Percentiles rank a stretch among this genome's conserved stretches.
phyloP scores from a whole-genome alignment of 495 filamentous ascomycete species.

The Filosporella fistucella region DNA sequence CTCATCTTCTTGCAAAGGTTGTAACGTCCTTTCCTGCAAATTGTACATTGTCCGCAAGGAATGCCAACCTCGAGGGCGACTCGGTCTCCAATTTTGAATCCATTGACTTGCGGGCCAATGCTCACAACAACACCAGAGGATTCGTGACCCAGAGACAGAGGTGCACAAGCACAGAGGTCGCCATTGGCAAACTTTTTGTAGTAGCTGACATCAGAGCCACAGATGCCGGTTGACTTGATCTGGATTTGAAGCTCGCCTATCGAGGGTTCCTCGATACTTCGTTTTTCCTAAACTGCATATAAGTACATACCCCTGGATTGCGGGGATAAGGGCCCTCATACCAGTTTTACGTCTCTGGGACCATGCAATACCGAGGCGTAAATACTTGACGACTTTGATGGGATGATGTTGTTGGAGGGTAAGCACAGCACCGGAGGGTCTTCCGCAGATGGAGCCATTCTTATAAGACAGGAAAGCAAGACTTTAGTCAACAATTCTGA shows the following conservation, averaged over 20 bases:
- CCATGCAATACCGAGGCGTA: constrained; percentile 47
- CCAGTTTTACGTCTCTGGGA: constrained; percentile 44
- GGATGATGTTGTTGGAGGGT: constrained; percentile 1
- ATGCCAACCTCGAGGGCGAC: constrained; percentile 84
- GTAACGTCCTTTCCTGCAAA: constrained; percentile 74
- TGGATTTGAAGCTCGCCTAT: constrained; percentile 65
- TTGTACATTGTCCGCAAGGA: constrained; percentile 69
- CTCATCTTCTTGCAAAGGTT: constrained; percentile 82
- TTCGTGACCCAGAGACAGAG: constrained; percentile 76
- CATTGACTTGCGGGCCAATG: constrained; percentile 49
- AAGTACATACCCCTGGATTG: constrained; percentile 9
- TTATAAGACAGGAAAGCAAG: constrained; percentile 3
- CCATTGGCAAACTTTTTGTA: constrained; percentile 83
- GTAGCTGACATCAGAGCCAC: constrained; percentile 82
- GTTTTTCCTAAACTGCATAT: constrained; percentile 33
- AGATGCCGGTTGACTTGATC: constrained; percentile 72
- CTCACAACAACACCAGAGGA: constrained; percentile 67
- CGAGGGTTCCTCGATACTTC: constrained; percentile 40
- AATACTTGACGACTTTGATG: constrained; percentile 13
- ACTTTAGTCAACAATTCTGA: background rate
- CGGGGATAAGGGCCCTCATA: constrained; percentile 24
- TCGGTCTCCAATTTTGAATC: constrained; percentile 64
- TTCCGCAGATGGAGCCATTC: constrained; percentile 14
- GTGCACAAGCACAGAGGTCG: constrained; percentile 68
- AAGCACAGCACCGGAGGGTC: constrained; percentile 5